Evolutionary conservation across 2,329 filamentous ascomycete genomes (phyloP).

Genomic region (Colletotrichum caudatum): DNA sequence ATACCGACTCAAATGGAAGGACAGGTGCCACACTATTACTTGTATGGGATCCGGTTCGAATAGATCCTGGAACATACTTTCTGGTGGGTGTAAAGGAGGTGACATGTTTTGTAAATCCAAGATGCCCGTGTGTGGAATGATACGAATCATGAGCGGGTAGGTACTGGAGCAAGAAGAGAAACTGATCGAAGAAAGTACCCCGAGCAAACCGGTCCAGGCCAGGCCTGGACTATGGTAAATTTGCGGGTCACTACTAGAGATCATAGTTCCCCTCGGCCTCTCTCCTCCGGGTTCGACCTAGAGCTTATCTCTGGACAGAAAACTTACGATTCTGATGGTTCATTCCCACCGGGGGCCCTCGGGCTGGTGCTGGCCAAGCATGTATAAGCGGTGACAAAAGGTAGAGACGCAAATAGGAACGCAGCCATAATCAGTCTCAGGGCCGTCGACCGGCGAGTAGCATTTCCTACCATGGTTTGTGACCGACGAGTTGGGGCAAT

Average conservation of each 20-base stretch:
- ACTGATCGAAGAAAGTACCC: not conserved
- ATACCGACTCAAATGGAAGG: not conserved
- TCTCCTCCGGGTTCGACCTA: not conserved
- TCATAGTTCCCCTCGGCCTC: no score
- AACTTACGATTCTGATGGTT: not conserved
- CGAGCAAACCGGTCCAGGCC: no score
- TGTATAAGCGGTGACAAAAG: not conserved
- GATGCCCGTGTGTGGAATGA: not conserved
- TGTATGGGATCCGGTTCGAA: not conserved
- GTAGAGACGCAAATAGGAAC: no score
- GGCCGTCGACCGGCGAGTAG: conserved; percentile 1
- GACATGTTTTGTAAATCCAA: not conserved
- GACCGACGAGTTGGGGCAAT: not conserved
- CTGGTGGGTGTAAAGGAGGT: not conserved
- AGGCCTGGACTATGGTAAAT: no score
- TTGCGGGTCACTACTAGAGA: no score
- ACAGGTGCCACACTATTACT: not conserved
- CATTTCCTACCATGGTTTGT: not conserved
- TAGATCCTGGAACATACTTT: not conserved
- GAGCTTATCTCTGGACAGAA: not conserved
- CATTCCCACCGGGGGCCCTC: no score
- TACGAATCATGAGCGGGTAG: not conserved
- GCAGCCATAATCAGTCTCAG: not conserved
- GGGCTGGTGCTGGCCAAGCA: not conserved
- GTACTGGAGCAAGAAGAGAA: not conserved